phyloP scores from a whole-genome alignment of 768 basidiomycete species.

The Psilocybe subaeruginosa region DNA sequence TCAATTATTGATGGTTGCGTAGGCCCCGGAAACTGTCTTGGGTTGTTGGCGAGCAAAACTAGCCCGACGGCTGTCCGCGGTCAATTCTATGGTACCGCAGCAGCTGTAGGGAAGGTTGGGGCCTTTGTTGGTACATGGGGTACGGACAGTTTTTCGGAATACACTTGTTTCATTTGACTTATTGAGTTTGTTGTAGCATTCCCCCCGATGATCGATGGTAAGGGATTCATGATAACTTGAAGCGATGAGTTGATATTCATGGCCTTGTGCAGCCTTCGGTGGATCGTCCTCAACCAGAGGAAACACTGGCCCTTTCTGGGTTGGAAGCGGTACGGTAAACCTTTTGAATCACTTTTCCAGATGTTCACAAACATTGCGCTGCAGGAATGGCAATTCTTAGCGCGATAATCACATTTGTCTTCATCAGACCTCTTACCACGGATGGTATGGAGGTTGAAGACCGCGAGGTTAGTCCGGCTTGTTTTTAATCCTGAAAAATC shows the following conservation, averaged over 20 bases:
- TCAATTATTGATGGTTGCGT: conserved; percentile 3
- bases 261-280: conserved; percentile 55
- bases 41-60: conserved; percentile 83
- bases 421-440: conserved; percentile 71
- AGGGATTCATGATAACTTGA: conserved; percentile 4
- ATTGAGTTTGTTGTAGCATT: conserved; percentile 45
- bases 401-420: conserved; percentile 71
- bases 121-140: conserved; percentile 86
- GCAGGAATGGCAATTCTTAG: conserved; percentile 75
- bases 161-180: background rate
- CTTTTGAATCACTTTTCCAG: background rate
- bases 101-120: conserved; percentile 84
- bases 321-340: conserved; percentile 62
- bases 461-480: conserved; percentile 43
- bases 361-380: conserved; percentile 6
- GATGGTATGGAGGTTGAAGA: conserved; percentile 87
- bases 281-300: conserved; percentile 52
- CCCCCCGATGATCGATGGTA: conserved; percentile 67
- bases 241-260: background rate
- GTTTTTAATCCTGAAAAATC: background rate
- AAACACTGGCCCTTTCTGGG: conserved; percentile 88
- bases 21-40: conserved; percentile 86
- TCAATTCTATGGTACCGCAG: conserved; percentile 84
- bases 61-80: conserved; percentile 87
- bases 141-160: conserved; percentile 33